phyloP scores from a whole-genome alignment of 371 early-diverging fungal species.

The Syncephalastrum racemosum region DNA sequence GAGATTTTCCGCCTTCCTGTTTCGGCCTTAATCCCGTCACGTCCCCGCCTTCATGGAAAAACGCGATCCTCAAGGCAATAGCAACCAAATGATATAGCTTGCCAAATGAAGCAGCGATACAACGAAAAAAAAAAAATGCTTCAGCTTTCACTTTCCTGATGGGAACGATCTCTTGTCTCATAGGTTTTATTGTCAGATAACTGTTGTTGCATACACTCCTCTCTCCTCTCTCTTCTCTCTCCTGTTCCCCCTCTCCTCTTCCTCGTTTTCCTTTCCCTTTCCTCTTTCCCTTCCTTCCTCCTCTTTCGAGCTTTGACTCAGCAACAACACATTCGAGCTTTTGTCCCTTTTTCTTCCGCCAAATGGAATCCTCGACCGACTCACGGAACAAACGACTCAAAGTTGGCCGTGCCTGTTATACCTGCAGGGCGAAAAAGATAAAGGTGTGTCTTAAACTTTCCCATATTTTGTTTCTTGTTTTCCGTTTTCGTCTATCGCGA shows the following conservation, averaged over 20 bases:
- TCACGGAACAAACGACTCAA: conserved; percentile 39
- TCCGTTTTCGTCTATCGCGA: background rate
- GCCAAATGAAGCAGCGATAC: no score
- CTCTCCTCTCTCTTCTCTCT: conserved; percentile 1
- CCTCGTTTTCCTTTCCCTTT: background rate
- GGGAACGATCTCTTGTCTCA: no score
- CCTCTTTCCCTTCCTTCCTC: background rate
- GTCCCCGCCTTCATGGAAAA: no score
- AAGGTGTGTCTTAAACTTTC: conserved; percentile 25
- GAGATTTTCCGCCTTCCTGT: no score
- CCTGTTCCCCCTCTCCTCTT: conserved; percentile 1
- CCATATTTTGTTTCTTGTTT: background rate
- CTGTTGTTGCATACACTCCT: no score
- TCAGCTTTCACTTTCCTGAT: no score
- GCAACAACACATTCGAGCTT: background rate
- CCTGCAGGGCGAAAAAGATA: conserved; percentile 52
- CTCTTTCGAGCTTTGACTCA: background rate
- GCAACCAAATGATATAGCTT: no score
- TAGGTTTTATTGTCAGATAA: no score
- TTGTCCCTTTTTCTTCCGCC: conserved; percentile 3
- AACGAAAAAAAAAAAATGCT: no score
- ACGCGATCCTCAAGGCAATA: no score
- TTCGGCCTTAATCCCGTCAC: no score
- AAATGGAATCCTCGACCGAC: conserved; percentile 5
- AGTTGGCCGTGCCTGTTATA: conserved; percentile 46